Evolutionary conservation across 345 rosid species (phyloP).

Genomic region (Linum trigynum): DNA sequence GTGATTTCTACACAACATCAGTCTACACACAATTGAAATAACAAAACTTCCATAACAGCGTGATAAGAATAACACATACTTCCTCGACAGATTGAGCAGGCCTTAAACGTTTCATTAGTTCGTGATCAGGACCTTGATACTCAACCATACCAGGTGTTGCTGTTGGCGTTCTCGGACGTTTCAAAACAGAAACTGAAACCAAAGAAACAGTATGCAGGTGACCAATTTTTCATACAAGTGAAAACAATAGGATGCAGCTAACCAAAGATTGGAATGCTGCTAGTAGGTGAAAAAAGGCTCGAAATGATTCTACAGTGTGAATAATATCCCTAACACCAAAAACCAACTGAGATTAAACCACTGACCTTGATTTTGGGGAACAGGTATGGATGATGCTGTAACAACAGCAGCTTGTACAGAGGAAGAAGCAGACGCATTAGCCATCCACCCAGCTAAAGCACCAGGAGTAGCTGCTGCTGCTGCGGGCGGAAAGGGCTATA

Average conservation of each 20-base stretch:
- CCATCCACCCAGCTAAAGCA: conserved; percentile 84
- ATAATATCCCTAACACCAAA: neutral
- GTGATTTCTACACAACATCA: conserved; percentile 6
- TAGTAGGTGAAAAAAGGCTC: neutral
- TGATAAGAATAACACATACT: conserved; percentile 29
- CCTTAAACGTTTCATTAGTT: conserved; percentile 74
- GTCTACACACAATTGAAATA: conserved; percentile 6
- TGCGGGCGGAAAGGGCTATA: conserved; percentile 52
- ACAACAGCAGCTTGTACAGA: conserved; percentile 83
- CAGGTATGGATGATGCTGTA: conserved; percentile 66
- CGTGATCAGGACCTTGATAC: conserved; percentile 76
- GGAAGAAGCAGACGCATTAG: conserved; percentile 66
- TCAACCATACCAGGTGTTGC: conserved; percentile 58
- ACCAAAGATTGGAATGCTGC: neutral
- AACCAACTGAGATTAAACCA: conserved; percentile 2
- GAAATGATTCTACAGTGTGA: neutral
- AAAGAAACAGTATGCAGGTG: conserved; percentile 7
- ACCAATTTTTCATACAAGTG: neutral
- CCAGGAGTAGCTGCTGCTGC: conserved; percentile 55
- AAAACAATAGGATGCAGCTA: neutral
- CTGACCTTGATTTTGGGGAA: conserved; percentile 72
- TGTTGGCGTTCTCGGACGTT: conserved; percentile 74
- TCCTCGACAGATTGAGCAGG: conserved; percentile 71
- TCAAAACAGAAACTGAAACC: conserved; percentile 44
- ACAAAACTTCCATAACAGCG: conserved; percentile 12